Base-by-base conservation (phyloP, 345 rosid species). In the Citrus cavaleriei region DNA sequence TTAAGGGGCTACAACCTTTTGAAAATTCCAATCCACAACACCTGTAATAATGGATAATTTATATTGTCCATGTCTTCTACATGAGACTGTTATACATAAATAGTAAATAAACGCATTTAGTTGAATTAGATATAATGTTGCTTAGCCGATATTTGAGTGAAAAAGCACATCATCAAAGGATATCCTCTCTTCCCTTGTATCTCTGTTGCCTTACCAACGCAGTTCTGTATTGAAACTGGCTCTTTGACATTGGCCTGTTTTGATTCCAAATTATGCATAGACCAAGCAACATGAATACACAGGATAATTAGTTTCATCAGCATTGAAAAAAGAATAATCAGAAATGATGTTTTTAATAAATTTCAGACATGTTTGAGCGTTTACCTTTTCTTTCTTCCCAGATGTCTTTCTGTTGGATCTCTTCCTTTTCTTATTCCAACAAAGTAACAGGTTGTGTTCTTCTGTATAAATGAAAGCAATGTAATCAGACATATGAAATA, bases 171-270 rank as follows among this genome's bases (percentile, higher is more conserved):
- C 38, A 40, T 40, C 24, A 76, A 86, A 88, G 89, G 91, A 88
- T 89, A 87, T 89, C 86, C 85, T 83, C 79, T 80, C 76, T 88
- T 86, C 82, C 87, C 92, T 85, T 89, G 49, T 42, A 42, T 87
- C 80, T 86, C 88, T 64, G 82, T 85, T 61, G 88, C 86, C 19
- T 69, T 84, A 67, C 81, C 80, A 35, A 87, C 77, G 32, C 34
- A 68, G 22, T 73, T 68, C 80, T 81, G 82, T 61, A 85, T 73
- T 7, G 42, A 64, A 37, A n/a, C 77, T 81, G 86, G 76, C 83
- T 86, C 88, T 68, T 55, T 74, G n/a, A 49, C 77, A 74, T 85
- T 89, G 87, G 89, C 70, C 92, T 86, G 61, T 25, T 34, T 58
- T 22, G 10, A 6, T 24, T 9, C n/a, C 4, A 42, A 42, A 22